These are phyloP conservation scores for Colletotrichum shisoi DNA, from an alignment of 2,329 filamentous ascomycete species.

Conservation along the genomic window DNA sequence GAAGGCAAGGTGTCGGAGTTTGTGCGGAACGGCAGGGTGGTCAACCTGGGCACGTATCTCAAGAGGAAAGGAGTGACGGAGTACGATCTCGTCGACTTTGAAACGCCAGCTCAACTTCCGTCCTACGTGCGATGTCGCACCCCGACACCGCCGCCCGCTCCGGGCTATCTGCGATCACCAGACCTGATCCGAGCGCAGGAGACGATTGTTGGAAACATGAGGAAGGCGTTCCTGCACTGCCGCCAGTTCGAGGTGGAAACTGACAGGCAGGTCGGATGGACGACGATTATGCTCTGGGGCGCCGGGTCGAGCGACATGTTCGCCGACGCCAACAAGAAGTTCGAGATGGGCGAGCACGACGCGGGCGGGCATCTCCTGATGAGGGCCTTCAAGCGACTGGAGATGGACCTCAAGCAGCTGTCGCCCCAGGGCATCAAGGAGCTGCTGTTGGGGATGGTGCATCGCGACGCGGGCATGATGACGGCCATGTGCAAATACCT, in stretches of 20 bases:
- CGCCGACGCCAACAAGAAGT: conserved; percentile 55
- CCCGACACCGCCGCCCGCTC: conserved; percentile 54
- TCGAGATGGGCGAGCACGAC: conserved; percentile 53
- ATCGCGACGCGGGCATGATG: conserved; percentile 55
- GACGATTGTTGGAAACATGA: conserved; percentile 54
- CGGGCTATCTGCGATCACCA: conserved; percentile 53
- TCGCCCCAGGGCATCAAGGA: conserved; percentile 56
- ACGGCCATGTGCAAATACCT: conserved; percentile 57
- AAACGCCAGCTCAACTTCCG: conserved; percentile 53
- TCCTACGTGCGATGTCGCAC: conserved; percentile 56
- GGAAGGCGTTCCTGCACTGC: conserved; percentile 56
- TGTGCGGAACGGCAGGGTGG: conserved; percentile 60
- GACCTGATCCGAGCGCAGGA: conserved; percentile 56
- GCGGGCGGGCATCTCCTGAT: conserved; percentile 53
- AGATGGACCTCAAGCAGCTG: conserved; percentile 54
- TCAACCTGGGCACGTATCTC: conserved; percentile 61
- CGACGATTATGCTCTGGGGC: conserved; percentile 55
- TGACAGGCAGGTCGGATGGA: conserved; percentile 51
- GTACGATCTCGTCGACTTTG: conserved; percentile 60
- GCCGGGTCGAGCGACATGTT: conserved; percentile 55
- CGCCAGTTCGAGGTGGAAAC: conserved; percentile 54
- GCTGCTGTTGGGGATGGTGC: conserved; percentile 55
- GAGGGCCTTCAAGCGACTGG: conserved; percentile 55
- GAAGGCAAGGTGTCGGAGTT: conserved; percentile 63
- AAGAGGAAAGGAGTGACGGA: conserved; percentile 63